Evolutionary conservation across 2,329 filamentous ascomycete species (phyloP).

Genomic region (Claviceps purpurea): DNA sequence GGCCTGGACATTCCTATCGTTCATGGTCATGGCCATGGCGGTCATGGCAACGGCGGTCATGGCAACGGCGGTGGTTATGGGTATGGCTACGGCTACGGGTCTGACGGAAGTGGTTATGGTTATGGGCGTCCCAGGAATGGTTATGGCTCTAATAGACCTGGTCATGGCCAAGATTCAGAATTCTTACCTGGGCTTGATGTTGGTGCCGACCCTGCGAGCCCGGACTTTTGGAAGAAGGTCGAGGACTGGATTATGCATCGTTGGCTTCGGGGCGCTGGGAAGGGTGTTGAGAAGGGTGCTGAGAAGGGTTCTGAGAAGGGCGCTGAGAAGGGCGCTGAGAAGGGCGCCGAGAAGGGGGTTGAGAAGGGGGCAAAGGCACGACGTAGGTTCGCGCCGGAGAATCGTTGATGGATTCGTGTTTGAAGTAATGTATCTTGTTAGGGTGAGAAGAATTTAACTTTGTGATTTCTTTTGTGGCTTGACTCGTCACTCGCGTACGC

Average conservation of each 20-base stretch:
- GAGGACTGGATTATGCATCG: neutral
- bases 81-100: too few species aligned
- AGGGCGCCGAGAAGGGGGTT: too few species aligned
- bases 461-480: neutral
- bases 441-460: neutral
- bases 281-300: too few species aligned
- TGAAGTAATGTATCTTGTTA: neutral
- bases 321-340: too few species aligned
- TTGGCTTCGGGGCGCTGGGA: too few species aligned
- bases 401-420: neutral
- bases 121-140: too few species aligned
- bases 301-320: too few species aligned
- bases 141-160: too few species aligned
- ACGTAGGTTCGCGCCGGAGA: neutral
- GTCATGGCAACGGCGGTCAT: too few species aligned
- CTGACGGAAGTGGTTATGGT: too few species aligned
- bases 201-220: neutral
- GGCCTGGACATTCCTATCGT: neutral
- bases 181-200: neutral
- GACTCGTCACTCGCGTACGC: neutral
- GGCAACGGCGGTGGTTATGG: too few species aligned
- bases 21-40: too few species aligned
- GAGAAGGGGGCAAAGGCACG: neutral
- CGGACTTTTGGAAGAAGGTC: neutral
- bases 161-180: neutral